Base-by-base conservation (phyloP, 176 grass and related monocot species). In the Phragmites australis region DNA sequence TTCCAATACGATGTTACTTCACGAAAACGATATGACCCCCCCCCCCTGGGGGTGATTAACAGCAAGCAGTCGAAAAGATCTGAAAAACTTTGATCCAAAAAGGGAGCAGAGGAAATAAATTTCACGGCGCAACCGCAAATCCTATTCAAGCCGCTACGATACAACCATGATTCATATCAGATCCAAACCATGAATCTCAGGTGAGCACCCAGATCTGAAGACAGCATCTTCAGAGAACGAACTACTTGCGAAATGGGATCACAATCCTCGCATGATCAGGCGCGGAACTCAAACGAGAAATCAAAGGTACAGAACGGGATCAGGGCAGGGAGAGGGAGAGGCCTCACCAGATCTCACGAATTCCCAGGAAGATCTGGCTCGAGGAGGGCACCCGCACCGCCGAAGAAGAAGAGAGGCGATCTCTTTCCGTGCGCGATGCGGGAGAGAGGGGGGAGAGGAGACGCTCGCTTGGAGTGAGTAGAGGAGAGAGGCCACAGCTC, bases 291-390 rank as follows among this genome's bases (percentile, higher is more conserved):
- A 7, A 41, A 9, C 21, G 44, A 39, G n/a, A 81, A 76, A 64
- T 44, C 46, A 22, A 29, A 89, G 25, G 21, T 56, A 25, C 18
- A n/a, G 52, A 39, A 40, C 8, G 9, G 57, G 72, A 85, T 77
- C 72, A 46, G 71, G 46, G 61, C 2, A 12, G 26, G 32, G 13
- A 39, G 49, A 18, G 50, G 18, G 48, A 29, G 59, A 62, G 27
- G 8, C 26, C 82, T 89, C 72, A 89, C 87, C 82, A 82, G 87
- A 85, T 81, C 82, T 89, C 77, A 76, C 19, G 18, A 81, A 58
- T 27, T 30, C 1, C 19, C 19, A 15, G 23, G 50, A 53, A 85
- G 72, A 89, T 85, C 77, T 85, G 15, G 77, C 43, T 75, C 9
- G 51, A 45, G 62, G 25, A 68, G 44, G 67, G 76, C 76, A 65